phyloP scores from a whole-genome alignment of 805 yeast species.

The Wickerhamiella sorbophila region DNA sequence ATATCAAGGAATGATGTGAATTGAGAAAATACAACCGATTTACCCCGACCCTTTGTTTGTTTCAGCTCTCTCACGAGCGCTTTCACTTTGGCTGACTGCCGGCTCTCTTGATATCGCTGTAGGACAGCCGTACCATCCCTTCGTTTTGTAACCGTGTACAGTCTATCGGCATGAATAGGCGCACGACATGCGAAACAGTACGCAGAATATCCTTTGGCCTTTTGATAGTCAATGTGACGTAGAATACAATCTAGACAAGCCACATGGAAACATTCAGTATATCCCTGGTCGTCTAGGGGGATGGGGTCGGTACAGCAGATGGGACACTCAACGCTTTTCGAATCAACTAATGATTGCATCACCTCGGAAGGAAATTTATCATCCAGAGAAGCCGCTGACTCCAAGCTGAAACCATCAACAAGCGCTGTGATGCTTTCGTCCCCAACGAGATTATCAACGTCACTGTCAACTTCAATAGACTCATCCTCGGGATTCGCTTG shows the following conservation, averaged over 20 bases:
- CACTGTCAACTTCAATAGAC: conserved; percentile 8
- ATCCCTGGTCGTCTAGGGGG: conserved; percentile 35
- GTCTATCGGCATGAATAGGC: conserved; percentile 34
- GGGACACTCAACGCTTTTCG: conserved; percentile 53
- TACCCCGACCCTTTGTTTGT: conserved; percentile 41
- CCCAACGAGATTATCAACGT: conserved; percentile 14
- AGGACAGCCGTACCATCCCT: conserved; percentile 14
- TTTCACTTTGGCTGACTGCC: conserved; percentile 56
- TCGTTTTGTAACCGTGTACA: conserved; percentile 30
- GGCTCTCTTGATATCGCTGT: conserved; percentile 22
- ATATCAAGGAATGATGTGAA: conserved; percentile 72
- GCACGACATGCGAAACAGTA: conserved; percentile 70
- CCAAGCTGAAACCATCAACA: conserved; percentile 2
- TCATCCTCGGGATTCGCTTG: conserved; percentile 8
- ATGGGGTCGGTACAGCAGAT: conserved; percentile 68
- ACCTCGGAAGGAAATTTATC: conserved; percentile 16
- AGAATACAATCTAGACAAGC: conserved; percentile 61
- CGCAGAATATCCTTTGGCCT: conserved; percentile 30
- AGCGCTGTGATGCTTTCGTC: conserved; percentile 16
- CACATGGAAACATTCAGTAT: conserved; percentile 70
- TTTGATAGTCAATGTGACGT: conserved; percentile 62
- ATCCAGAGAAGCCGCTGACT: background rate
- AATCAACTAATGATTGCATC: conserved; percentile 18
- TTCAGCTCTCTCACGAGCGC: conserved; percentile 51
- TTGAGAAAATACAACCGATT: conserved; percentile 80